A percentile compares a stretch with the other conserved stretches of the same genome.
Conservation (phyloP, 805 yeast genomes). For the Wickerhamiella galacta region DNA sequence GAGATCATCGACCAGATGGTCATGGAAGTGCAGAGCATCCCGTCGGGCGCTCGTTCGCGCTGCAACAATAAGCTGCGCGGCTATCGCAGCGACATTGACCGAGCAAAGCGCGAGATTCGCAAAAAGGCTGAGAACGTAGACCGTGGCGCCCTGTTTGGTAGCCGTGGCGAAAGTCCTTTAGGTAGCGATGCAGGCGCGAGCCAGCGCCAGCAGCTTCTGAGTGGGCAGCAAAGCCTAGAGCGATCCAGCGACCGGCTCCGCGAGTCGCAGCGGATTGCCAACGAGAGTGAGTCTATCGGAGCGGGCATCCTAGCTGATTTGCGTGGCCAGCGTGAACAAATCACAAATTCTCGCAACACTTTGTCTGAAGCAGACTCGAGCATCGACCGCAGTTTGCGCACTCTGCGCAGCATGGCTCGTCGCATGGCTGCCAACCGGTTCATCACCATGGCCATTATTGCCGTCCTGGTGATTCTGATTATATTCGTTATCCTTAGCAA, state of each 20-base stretch:
- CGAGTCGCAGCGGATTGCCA: constrained; percentile 78
- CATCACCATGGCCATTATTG: constrained; percentile 82
- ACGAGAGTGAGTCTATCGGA: constrained; percentile 85
- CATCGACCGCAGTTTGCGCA: constrained; percentile 76
- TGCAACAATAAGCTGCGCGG: constrained; percentile 65
- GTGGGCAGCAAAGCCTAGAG: constrained; percentile 65
- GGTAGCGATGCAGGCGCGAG: constrained; percentile 28
- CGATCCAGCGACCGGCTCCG: constrained; percentile 66
- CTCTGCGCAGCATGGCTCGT: constrained; percentile 81
- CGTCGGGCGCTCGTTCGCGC: constrained; percentile 54
- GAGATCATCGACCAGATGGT: constrained; percentile 77
- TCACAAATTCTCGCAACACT: constrained; percentile 70
- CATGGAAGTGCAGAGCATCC: constrained; percentile 67
- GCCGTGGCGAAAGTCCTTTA: too few relatives aligned
- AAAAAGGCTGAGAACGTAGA: constrained; percentile 52
- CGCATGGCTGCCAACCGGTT: constrained; percentile 80
- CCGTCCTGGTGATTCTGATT: constrained; percentile 65
- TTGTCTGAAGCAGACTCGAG: constrained; percentile 80
- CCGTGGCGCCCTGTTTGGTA: constrained; percentile 57
- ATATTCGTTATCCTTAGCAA: constrained; percentile 71
- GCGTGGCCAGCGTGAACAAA: constrained; percentile 86
- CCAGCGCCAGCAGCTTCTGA: constrained; percentile 69
- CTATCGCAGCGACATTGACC: constrained; percentile 42
- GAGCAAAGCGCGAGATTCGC: constrained; percentile 34
- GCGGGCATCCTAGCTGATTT: constrained; percentile 77